Percentiles rank a stretch among this genome's conserved stretches.
phyloP scores from a whole-genome alignment of 768 basidiomycete genomes.

The Phylloporus arenicola region DNA sequence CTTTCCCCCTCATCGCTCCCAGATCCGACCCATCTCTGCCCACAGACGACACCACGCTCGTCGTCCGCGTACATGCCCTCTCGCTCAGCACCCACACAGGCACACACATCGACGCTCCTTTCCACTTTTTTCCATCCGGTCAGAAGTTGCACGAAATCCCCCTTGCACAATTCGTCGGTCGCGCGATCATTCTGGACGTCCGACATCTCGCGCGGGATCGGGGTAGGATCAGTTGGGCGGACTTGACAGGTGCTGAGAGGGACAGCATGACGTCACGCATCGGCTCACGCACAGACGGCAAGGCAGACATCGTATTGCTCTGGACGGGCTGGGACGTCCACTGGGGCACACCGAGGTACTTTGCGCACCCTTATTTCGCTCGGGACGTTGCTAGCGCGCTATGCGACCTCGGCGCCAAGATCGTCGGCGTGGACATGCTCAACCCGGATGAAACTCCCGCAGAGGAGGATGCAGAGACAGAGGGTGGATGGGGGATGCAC shows the following conservation, averaged over 20 bases:
- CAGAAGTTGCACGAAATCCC: slow-evolving; percentile 54
- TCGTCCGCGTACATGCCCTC: slow-evolving; percentile 33
- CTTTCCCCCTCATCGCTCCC: slow-evolving; percentile 5
- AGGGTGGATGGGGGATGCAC: slow-evolving; percentile 47
- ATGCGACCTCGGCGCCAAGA: slow-evolving; percentile 44
- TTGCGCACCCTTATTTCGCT: slow-evolving; percentile 60
- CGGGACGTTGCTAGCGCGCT: slow-evolving; percentile 48
- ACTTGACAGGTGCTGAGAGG: slow-evolving; percentile 4
- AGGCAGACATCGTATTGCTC: slow-evolving; percentile 44
- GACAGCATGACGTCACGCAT: slow-evolving; percentile 5
- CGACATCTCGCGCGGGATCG: slow-evolving; percentile 36
- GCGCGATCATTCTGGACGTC: slow-evolving; percentile 53
- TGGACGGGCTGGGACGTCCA: slow-evolving; percentile 64
- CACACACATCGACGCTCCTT: slow-evolving; percentile 76
- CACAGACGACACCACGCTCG: slow-evolving; percentile 17
- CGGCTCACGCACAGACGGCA: slow-evolving; percentile 23
- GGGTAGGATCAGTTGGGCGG: slow-evolving; percentile 51
- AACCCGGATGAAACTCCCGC: slow-evolving; percentile 59
- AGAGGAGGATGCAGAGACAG: slow-evolving; percentile 6
- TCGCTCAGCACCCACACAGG: slow-evolving; percentile 66
- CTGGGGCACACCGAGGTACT: slow-evolving; percentile 48
- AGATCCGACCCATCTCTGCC: background rate
- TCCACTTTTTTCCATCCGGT: slow-evolving; percentile 60
- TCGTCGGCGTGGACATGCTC: slow-evolving; percentile 60
- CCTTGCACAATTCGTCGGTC: slow-evolving; percentile 48